Evolutionary conservation across 257 asterid genomes (phyloP).

Genomic region (Gentiana straminea): DNA sequence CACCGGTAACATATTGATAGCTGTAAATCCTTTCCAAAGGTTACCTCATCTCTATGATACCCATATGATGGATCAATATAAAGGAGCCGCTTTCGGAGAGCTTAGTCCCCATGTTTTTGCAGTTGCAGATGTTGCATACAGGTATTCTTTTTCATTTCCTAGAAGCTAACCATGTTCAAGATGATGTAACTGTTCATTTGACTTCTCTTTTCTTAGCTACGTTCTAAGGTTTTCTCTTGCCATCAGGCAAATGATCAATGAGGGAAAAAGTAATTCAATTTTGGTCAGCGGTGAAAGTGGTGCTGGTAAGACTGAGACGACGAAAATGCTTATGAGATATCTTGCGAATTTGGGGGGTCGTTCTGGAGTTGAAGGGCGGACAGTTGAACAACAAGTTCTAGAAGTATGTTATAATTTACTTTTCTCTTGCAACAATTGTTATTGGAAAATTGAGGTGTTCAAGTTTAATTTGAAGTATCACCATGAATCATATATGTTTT

Average conservation of each 20-base stretch:
- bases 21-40: slow-evolving; percentile 96
- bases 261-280: slow-evolving; percentile 93
- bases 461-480: too few relatives aligned
- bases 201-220: slow-evolving; percentile 6
- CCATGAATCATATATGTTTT: slow-evolving; percentile 9
- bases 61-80: slow-evolving; percentile 99
- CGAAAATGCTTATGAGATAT: slow-evolving; percentile 98
- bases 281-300: slow-evolving; percentile 99
- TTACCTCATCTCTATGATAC: slow-evolving; percentile 96
- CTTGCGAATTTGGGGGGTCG: slow-evolving; percentile 97
- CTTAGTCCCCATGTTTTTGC: slow-evolving; percentile 99
- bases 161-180: background rate
- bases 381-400: slow-evolving; percentile 97
- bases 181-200: slow-evolving; percentile 1
- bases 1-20: slow-evolving; percentile 96
- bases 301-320: slow-evolving; percentile 99
- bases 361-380: slow-evolving; percentile 96
- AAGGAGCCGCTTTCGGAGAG: slow-evolving; percentile 97
- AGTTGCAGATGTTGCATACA: slow-evolving; percentile 88
- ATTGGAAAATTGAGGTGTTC: background rate
- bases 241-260: slow-evolving; percentile 87
- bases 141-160: slow-evolving; percentile 27
- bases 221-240: slow-evolving; percentile 15
- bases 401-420: slow-evolving; percentile 56
- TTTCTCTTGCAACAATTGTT: background rate